Conservation (phyloP, 2,329 filamentous ascomycete genomes). For the Scorias spongiosa region DNA sequence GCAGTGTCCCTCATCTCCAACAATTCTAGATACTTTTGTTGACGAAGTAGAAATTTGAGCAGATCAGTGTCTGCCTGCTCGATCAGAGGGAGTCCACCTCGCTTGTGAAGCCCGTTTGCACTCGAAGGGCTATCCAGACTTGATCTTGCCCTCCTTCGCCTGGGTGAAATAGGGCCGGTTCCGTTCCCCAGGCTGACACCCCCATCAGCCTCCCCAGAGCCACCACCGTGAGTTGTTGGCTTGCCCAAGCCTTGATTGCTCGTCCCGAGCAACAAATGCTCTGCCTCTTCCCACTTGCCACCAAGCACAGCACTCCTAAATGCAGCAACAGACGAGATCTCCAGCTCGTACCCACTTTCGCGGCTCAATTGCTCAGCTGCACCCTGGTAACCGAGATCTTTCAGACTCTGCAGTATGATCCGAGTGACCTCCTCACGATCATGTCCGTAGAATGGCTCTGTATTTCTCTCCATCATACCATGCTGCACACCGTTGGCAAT, state of each 20-base stretch:
- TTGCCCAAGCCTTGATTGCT: slow-evolving; percentile 3
- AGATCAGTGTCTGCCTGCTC: slow-evolving; percentile 59
- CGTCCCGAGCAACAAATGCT: slow-evolving; percentile 55
- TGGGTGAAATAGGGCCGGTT: slow-evolving; percentile 5
- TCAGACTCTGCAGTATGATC: slow-evolving; percentile 78
- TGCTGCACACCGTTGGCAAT: slow-evolving; percentile 24
- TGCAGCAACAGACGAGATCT: slow-evolving; percentile 70
- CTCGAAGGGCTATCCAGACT: slow-evolving; percentile 11
- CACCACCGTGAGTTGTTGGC: not conserved
- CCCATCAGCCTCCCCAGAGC: slow-evolving; percentile 25
- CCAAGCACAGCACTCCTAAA: slow-evolving; percentile 68
- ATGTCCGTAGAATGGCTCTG: slow-evolving; percentile 59
- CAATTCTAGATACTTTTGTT: slow-evolving; percentile 90
- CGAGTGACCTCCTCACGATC: slow-evolving; percentile 85
- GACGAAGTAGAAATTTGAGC: slow-evolving; percentile 77
- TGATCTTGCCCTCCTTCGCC: slow-evolving; percentile 9
- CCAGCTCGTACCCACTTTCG: slow-evolving; percentile 77
- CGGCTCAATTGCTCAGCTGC: slow-evolving; percentile 60
- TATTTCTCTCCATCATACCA: slow-evolving; percentile 11
- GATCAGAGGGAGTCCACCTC: slow-evolving; percentile 52
- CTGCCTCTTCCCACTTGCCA: slow-evolving; percentile 75
- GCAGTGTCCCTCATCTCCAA: slow-evolving; percentile 61
- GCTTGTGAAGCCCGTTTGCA: slow-evolving; percentile 9
- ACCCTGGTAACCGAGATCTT: slow-evolving; percentile 70
- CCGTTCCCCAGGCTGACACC: slow-evolving; percentile 23